Conservation (phyloP, 768 basidiomycete genomes). For the Mycena pura region DNA sequence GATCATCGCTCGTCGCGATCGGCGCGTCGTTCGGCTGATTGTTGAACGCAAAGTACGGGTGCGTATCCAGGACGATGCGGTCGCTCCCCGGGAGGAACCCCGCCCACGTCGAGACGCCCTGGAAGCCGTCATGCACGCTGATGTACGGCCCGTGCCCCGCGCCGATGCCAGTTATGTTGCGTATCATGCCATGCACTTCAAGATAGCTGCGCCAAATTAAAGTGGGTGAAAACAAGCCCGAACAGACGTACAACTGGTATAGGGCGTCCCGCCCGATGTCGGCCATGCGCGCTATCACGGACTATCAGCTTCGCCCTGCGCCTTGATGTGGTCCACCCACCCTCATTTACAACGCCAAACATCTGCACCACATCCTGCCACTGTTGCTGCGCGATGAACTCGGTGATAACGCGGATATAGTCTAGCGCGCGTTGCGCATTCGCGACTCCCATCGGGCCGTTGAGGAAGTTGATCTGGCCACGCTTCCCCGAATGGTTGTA, state of each 20-base stretch:
- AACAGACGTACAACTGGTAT: slow-evolving; percentile 55
- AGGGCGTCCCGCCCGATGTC: slow-evolving; percentile 55
- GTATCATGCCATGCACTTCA: slow-evolving; percentile 55
- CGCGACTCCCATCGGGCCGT: slow-evolving; percentile 71
- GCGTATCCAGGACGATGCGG: slow-evolving; percentile 60
- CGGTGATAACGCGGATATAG: no score
- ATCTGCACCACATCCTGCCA: no score
- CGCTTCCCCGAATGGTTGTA: slow-evolving; percentile 55
- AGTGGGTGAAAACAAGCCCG: no score
- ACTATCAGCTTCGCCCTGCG: no score
- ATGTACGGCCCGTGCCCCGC: slow-evolving; percentile 61
- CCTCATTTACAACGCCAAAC: no score
- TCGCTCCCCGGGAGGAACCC: slow-evolving; percentile 56
- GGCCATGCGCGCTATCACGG: slow-evolving; percentile 50
- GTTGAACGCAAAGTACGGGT: slow-evolving; percentile 58
- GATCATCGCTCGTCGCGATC: slow-evolving; percentile 28
- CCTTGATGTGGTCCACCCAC: no score
- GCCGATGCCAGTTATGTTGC: slow-evolving; percentile 65
- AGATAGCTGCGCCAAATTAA: slow-evolving; percentile 49
- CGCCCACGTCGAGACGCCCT: slow-evolving; percentile 48
- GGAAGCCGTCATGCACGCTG: slow-evolving; percentile 57
- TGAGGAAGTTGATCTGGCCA: slow-evolving; percentile 61
- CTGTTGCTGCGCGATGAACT: no score
- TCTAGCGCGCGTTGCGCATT: slow-evolving; percentile 71
- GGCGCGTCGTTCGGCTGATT: slow-evolving; percentile 37